These are phyloP conservation scores for Calonectria leucothoes DNA, from an alignment of 2,329 filamentous ascomycete genomes.

Conservation along the genomic window DNA sequence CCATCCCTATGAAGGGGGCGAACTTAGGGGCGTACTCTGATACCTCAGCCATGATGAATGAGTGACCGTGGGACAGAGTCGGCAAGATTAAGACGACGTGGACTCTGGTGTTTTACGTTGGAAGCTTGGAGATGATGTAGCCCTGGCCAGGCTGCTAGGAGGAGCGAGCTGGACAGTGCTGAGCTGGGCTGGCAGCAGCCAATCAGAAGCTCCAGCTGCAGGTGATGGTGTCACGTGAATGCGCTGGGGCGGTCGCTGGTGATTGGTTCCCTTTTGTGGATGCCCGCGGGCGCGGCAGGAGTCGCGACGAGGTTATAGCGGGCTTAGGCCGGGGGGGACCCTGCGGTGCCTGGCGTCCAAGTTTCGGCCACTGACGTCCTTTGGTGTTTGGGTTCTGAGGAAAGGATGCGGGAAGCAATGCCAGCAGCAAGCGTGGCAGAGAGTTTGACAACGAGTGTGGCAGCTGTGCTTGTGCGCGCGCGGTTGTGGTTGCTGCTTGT, in stretches of 20 bases:
- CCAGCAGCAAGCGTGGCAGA: background rate
- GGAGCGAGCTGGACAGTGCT: constrained; percentile 34
- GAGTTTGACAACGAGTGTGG: background rate
- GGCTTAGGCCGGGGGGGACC: constrained; percentile 24
- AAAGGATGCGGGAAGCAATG: background rate
- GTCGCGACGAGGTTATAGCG: constrained; percentile 14
- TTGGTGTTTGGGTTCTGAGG: background rate
- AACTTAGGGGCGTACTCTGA: constrained; percentile 80
- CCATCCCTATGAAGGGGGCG: constrained; percentile 90
- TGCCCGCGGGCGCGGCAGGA: background rate
- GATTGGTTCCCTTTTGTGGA: constrained; percentile 30
- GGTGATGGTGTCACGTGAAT: constrained; percentile 23
- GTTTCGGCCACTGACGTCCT: constrained; percentile 19
- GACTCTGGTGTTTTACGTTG: constrained; percentile 33
- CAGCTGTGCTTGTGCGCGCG: background rate
- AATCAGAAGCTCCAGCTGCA: constrained; percentile 25
- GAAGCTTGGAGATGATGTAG: constrained; percentile 44
- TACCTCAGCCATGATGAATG: constrained; percentile 60
- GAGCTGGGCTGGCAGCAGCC: constrained; percentile 30
- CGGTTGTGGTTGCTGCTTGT: background rate
- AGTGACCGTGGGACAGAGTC: constrained; percentile 33
- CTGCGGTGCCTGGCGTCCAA: constrained; percentile 20
- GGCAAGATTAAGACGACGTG: constrained; percentile 31
- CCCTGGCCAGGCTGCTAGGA: constrained; percentile 36
- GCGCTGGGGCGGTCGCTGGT: accelerated